Base-by-base conservation (phyloP, 805 yeast species). In the Kluyveromyces lactis region DNA sequence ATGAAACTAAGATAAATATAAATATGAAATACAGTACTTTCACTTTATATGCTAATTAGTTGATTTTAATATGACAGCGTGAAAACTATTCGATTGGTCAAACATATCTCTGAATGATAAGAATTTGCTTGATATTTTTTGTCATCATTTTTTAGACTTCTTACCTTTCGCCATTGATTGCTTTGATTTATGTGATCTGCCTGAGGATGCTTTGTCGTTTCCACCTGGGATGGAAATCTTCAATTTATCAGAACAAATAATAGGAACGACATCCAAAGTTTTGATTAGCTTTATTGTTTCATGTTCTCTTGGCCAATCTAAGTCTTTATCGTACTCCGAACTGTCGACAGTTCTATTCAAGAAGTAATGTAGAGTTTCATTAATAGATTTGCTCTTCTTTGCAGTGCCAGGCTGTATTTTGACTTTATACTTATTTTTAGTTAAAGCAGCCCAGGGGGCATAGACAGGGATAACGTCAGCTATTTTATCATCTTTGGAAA, bases 391-490 rank as follows among this genome's bases (percentile, higher is more conserved):
- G 2, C 96, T 95, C 56, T 90, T 89, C 58, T 92, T 92, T 19
- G 79, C 78, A 21, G 72, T 67, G 1, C 80, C 80, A 0, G 95
- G 89, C 48, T 79, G 84, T 23, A 90, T 62, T 57, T 90, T 90
- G 26, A 85, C 80, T 56, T 86, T 86, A 62, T 84, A 87, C 52
- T 83, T 79, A 58, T 71, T 75, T 55, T 82, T 82, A 43, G 67
- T 71, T 46, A 92, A 58, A 0, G 97, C 72, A 10, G 74, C 62
- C 95, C 96, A 92, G 2, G 98, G 98, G 0, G 92, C 97, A 69
- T 87, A 90, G 15, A 86, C 78, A 1, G 96, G 94, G 10, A 90
- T 72, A 5, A 83, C 77, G 42, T 78, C 84, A 9, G 68, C 51
- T 9, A 84, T 64, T 2, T 52, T 63, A 52, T 84, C 95, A 1